Evolutionary conservation across 1,284 basidiomycete genomes (phyloP), one percentile per base, ranked within the genome.

Genomic region (Cutaneotrichosporon curvatum): DNA sequence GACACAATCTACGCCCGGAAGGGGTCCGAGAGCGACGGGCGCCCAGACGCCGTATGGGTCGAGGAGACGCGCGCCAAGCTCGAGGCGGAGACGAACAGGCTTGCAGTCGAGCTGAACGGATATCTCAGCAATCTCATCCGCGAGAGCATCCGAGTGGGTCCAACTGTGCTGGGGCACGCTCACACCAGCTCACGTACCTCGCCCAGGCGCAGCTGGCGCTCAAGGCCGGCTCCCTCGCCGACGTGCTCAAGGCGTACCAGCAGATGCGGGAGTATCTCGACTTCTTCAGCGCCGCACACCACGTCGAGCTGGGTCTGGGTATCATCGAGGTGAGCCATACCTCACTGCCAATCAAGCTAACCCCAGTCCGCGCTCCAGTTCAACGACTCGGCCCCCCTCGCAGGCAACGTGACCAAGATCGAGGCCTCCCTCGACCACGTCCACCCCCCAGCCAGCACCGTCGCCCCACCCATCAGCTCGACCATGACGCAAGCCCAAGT

Each of bases 91-190:
- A 39, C 30, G 15, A 43, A 48, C n/a, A 56, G 55, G 35, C 52
- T 68, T 43, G 56, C 52, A 22, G 62, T 70, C 10, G 68, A 70
- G 50, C 53, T 68, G 21, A 61, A 57, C 39, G 65, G 65, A 9
- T 70, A 68, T 51, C 56, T 66, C 53, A 62, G 60, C 46, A 70
- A 68, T 46, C 55, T 70, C 21, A 68, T 68, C 59, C 68, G 65
- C 42, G 67, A 70, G 56, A 63, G 60, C 47, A 70, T 70, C 23
- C 40, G 67, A 22, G 67, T 70, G 51, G 56, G 67, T 54, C 6
- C 2, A 2, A 3, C 8, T 3, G n/a, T 3, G 4, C 14, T 7
- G 37, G 11, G 34, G 7, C 4, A 12, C 8, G 22, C 47, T 53
- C 28, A 47, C 40, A 7, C n/a, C 47, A 68, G 68, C 59, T 70